Conservation (phyloP, 306 rosid species). For the Rubus parviflorus region DNA sequence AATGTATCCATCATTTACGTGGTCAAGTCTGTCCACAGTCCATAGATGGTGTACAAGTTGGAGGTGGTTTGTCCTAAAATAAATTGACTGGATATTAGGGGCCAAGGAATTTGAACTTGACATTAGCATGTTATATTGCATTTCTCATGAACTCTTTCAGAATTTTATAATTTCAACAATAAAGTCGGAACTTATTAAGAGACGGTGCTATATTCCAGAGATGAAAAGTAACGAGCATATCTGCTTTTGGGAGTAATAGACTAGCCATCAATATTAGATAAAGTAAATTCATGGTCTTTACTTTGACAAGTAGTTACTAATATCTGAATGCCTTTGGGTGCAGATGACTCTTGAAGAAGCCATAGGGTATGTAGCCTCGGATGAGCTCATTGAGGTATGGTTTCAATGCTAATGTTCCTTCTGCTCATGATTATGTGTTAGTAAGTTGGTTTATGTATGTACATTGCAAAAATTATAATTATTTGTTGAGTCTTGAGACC, state of each 20-base stretch:
- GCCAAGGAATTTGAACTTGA: not conserved
- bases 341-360: conserved; percentile 99
- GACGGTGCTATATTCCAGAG: not conserved
- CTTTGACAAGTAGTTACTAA: conserved; percentile 14
- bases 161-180: not conserved
- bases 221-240: not conserved
- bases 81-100: not conserved
- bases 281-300: not conserved
- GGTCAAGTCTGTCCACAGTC: not conserved
- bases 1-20: not conserved
- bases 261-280: not conserved
- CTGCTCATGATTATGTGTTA: not conserved
- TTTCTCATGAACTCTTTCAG: not conserved
- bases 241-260: not conserved
- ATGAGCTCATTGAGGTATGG: conserved; percentile 89
- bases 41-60: not conserved
- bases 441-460: not conserved
- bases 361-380: conserved; percentile 93
- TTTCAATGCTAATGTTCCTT: conserved; percentile 1
- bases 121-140: not conserved
- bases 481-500: not conserved
- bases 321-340: conserved; percentile 37
- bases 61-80: not conserved
- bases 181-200: not conserved
- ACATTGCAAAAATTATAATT: not conserved